These are phyloP conservation scores for Corymbia maculata DNA, from an alignment of 345 rosid species.

Conservation along the genomic window DNA sequence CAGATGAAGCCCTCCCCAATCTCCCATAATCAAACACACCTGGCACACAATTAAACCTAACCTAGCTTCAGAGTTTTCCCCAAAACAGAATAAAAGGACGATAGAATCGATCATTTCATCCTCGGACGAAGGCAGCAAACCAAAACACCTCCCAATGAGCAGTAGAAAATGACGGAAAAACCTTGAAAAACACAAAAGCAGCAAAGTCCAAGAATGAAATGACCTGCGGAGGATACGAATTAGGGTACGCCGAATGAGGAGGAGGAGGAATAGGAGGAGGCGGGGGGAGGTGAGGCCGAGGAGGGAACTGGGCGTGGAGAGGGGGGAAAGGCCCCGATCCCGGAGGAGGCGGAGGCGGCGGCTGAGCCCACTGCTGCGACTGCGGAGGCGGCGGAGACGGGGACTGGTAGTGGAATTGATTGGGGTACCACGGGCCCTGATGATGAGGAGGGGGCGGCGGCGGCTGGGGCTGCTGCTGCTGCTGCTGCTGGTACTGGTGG, in stretches of 20 bases:
- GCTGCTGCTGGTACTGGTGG: slow-evolving; percentile 13
- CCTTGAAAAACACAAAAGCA: not conserved
- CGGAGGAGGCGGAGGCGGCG: slow-evolving; percentile 7
- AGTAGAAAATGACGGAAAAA: not conserved
- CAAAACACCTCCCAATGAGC: not conserved
- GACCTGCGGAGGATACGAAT: slow-evolving; percentile 6
- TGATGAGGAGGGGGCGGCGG: slow-evolving; percentile 14
- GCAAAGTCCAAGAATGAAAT: not conserved
- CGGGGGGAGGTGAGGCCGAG: slow-evolving; percentile 6
- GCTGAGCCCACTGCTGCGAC: slow-evolving; percentile 42
- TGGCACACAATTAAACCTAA: not conserved
- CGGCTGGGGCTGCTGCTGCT: slow-evolving; percentile 28
- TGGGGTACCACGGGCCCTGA: slow-evolving; percentile 41
- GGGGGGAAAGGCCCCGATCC: not conserved
- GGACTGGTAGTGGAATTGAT: slow-evolving; percentile 45
- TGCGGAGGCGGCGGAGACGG: slow-evolving; percentile 45
- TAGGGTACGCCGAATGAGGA: not conserved
- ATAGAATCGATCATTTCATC: not conserved
- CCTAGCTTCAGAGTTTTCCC: not conserved
- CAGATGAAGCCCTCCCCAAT: not conserved
- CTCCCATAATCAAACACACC: not conserved
- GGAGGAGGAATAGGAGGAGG: slow-evolving; percentile 29
- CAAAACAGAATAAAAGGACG: not conserved
- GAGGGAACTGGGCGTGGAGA: slow-evolving; percentile 12
- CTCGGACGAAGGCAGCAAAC: not conserved